Evolutionary conservation across 2,329 filamentous ascomycete species (phyloP), one percentile per base, ranked within the genome.

Genomic region (Aspergillus puulaauensis): DNA sequence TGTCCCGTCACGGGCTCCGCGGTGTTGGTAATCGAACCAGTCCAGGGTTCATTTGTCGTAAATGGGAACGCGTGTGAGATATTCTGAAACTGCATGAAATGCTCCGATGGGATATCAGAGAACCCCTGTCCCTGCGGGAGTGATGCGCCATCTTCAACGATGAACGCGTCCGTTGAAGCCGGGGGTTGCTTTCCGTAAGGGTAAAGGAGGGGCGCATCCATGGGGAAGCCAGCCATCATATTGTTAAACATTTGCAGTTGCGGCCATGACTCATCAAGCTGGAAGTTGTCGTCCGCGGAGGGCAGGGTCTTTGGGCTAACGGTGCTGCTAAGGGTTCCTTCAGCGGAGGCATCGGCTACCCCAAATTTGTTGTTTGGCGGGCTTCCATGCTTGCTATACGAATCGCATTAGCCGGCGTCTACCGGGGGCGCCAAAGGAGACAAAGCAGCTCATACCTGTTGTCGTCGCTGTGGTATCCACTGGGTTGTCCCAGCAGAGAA

Each of bases 211-310:
- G 64, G 63, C 0, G 66, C 60, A 19, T 76, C 72, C 54, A 73
- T 60, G 8, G 72, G 68, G 61, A 75, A 69, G 19, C 62, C 66
- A 15, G 67, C 63, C 15, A 68, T 65, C 46, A 72, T 66, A 23
- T 70, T 60, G 60, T 73, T 71, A 64, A 72, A 68, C 9, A 76
- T 60, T 33, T 73, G 73, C 39, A 73, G 73, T 7, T 72, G 72
- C 24, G 72, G 68, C 73, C 73, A 76, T 53, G 68, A 65, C 55
- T 75, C 72, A 55, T 75, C 73, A 43, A 68, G 55, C 37, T 73
- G 73, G 45, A 71, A 73, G 59, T 73, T 72, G 52, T 75, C 73
- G 56, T 76, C 73, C 50, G 70, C 63, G 17, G 73, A 73, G 21
- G 72, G 71, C 24, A 75, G 60, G 4, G 73, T 75, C 50, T 66